phyloP scores from a whole-genome alignment of 2,329 filamentous ascomycete species.

The Chrysoporthe deuterocubensis region DNA sequence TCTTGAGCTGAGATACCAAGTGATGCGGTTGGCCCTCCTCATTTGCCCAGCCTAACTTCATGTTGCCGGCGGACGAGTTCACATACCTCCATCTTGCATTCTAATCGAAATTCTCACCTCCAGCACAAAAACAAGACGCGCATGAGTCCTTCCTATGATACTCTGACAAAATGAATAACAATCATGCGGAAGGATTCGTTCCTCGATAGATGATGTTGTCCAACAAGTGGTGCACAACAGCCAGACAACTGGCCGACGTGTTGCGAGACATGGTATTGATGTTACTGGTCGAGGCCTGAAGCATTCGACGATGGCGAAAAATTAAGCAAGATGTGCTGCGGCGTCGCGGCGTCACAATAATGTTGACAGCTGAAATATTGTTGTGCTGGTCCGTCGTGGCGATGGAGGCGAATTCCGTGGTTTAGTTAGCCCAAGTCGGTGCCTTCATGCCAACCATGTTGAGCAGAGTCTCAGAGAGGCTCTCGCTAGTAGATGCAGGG shows the following conservation, averaged over 20 bases:
- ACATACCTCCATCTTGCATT: slow-evolving; percentile 28
- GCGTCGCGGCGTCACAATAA: slow-evolving; percentile 8
- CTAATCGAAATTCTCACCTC: slow-evolving; percentile 20
- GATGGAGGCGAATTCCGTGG: background rate
- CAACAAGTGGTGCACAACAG: slow-evolving; percentile 16
- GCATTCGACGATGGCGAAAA: slow-evolving; percentile 5
- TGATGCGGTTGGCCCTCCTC: slow-evolving; percentile 17
- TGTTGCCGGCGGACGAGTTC: slow-evolving; percentile 21
- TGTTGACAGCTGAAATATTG: slow-evolving; percentile 12
- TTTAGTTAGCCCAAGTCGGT: slow-evolving; percentile 26
- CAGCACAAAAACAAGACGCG: background rate
- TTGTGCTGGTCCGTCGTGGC: slow-evolving; percentile 4
- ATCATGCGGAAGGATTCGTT: slow-evolving; percentile 33
- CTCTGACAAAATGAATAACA: slow-evolving; percentile 28
- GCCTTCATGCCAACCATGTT: slow-evolving; percentile 30
- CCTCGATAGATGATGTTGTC: slow-evolving; percentile 21
- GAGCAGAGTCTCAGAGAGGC: slow-evolving; percentile 31
- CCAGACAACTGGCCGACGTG: slow-evolving; percentile 4
- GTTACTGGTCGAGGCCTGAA: slow-evolving; percentile 15
- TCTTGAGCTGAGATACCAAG: slow-evolving; percentile 15
- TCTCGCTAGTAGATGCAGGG: slow-evolving; percentile 35
- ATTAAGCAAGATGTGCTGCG: slow-evolving; percentile 12
- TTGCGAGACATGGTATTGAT: slow-evolving; percentile 25
- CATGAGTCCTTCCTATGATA: slow-evolving; percentile 19
- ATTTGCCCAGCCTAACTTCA: slow-evolving; percentile 28